Conservation (phyloP, 352 stramenopile species). For the Pythium insidiosum region DNA sequence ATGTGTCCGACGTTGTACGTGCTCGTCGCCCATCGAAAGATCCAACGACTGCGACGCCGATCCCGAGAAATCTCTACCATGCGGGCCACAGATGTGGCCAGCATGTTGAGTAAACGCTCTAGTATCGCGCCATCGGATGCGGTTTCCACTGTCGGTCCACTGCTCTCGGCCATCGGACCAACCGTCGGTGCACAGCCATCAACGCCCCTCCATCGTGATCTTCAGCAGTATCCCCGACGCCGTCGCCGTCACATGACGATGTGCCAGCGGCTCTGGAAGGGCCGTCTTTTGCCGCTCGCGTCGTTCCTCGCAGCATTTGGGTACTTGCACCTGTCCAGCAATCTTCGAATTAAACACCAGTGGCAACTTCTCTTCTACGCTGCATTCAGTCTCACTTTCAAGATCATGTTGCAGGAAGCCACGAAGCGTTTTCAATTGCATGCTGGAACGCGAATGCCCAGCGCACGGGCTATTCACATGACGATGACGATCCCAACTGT, state of each 20-base stretch:
- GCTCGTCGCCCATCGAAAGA: too few relatives aligned
- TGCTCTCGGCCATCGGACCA: too few relatives aligned
- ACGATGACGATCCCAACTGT: conserved; percentile 23
- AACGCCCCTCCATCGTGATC: too few relatives aligned
- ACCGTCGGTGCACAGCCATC: too few relatives aligned
- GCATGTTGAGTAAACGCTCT: too few relatives aligned
- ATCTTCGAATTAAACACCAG: conserved; percentile 9
- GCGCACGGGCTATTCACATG: conserved; percentile 14
- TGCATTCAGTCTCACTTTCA: conserved; percentile 17
- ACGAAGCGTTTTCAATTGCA: conserved; percentile 20
- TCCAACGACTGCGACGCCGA: too few relatives aligned
- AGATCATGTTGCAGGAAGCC: conserved; percentile 22
- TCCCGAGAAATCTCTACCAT: too few relatives aligned
- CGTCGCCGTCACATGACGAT: conserved; percentile 1
- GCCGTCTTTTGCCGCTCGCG: conserved; percentile 2
- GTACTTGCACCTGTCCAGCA: conserved; percentile 17
- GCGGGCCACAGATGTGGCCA: too few relatives aligned
- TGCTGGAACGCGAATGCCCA: conserved; percentile 9
- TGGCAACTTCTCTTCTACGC: conserved; percentile 21
- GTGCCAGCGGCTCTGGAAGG: conserved; percentile 4
- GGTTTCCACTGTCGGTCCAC: too few relatives aligned
- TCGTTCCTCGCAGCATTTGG: conserved; percentile 12
- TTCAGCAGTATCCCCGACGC: too few relatives aligned
- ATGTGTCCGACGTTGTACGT: too few relatives aligned
- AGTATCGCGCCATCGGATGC: too few relatives aligned